Percentiles rank a stretch among this genome's conserved stretches.
These are phyloP conservation scores for Mediolabrus comicus DNA, from an alignment of 108 stramenopile species.

Conservation along the genomic window DNA sequence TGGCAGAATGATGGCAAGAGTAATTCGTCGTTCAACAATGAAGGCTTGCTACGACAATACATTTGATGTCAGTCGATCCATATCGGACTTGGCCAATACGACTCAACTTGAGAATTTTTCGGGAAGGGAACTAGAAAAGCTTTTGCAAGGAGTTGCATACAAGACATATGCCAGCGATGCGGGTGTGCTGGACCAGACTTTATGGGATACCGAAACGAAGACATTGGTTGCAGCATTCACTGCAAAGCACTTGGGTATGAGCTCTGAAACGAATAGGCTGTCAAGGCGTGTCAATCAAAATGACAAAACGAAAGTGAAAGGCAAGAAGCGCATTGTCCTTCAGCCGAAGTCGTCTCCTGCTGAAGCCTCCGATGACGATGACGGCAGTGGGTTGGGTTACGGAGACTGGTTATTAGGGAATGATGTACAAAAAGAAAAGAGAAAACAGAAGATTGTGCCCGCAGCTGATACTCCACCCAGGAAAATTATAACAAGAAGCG, in stretches of 20 bases:
- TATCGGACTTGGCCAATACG: constrained; percentile 18
- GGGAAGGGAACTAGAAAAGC: constrained; percentile 34
- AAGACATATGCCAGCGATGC: constrained; percentile 24
- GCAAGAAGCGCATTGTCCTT: background rate
- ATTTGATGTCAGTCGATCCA: constrained; percentile 18
- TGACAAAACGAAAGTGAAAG: background rate
- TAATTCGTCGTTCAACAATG: background rate
- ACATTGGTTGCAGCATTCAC: constrained; percentile 15
- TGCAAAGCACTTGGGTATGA: constrained; percentile 9
- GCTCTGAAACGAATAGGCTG: background rate
- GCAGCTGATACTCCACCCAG: background rate
- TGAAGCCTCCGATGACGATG: background rate
- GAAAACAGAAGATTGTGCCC: background rate
- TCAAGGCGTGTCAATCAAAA: background rate
- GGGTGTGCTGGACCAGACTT: constrained; percentile 11
- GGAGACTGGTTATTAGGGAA: background rate
- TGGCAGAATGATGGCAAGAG: background rate
- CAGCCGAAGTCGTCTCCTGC: background rate
- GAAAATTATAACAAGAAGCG: background rate
- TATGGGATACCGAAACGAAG: constrained; percentile 29
- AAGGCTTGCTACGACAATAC: constrained; percentile 9
- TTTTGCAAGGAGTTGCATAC: constrained; percentile 29
- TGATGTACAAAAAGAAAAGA: background rate
- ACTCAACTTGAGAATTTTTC: constrained; percentile 25
- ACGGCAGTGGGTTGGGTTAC: background rate